Evolutionary conservation across 2,329 filamentous ascomycete species (phyloP).

Genomic region (Camillea tinctor): DNA sequence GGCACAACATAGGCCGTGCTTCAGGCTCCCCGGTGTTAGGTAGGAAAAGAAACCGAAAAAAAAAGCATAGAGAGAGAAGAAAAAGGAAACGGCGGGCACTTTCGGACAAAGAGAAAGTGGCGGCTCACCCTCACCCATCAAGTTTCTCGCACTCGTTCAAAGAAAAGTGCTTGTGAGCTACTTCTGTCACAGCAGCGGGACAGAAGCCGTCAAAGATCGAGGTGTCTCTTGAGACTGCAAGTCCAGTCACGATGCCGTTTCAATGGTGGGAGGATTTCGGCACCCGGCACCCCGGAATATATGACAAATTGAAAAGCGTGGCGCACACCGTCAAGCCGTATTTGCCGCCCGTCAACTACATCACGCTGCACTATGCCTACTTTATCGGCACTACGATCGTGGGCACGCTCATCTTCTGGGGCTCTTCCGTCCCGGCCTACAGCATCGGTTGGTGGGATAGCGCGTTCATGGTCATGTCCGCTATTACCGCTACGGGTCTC

Average conservation of each 20-base stretch:
- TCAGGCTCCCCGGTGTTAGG: slow-evolving; percentile 1
- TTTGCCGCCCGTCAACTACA: slow-evolving; percentile 54
- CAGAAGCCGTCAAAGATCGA: slow-evolving; percentile 5
- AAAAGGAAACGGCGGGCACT: neutral
- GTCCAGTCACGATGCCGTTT: slow-evolving; percentile 9
- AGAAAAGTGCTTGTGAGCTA: neutral
- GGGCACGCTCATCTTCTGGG: slow-evolving; percentile 61
- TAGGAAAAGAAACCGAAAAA: slow-evolving; percentile 2
- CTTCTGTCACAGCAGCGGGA: slow-evolving; percentile 1
- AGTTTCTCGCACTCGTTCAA: slow-evolving; percentile 1
- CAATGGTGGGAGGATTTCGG: slow-evolving; percentile 21
- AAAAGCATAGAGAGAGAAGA: slow-evolving; percentile 3
- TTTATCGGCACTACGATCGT: slow-evolving; percentile 58
- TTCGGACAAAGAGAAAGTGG: slow-evolving; percentile 1
- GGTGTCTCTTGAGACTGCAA: slow-evolving; percentile 1
- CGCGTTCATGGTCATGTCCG: slow-evolving; percentile 65
- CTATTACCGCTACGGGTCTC: slow-evolving; percentile 66
- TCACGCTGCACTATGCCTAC: slow-evolving; percentile 66
- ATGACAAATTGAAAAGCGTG: slow-evolving; percentile 7
- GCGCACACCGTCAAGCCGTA: slow-evolving; percentile 18
- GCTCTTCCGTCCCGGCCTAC: slow-evolving; percentile 47
- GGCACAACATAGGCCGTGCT: slow-evolving; percentile 17
- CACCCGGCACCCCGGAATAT: slow-evolving; percentile 13
- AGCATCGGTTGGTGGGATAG: slow-evolving; percentile 61
- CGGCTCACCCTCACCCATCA: neutral